Evolutionary conservation across 768 basidiomycete species (phyloP).

Genomic region (Rubroboletus satanas): DNA sequence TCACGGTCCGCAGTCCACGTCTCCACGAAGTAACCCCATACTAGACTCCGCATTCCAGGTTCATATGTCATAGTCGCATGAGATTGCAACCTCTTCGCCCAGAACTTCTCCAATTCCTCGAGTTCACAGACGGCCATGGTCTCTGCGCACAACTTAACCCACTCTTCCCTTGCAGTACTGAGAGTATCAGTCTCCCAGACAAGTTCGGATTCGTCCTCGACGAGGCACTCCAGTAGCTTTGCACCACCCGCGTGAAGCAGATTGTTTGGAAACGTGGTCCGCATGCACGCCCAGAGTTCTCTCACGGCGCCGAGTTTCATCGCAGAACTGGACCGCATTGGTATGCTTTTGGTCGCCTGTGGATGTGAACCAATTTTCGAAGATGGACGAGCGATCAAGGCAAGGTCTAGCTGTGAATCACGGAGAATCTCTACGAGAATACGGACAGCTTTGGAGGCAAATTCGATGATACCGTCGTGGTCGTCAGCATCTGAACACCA

Average conservation of each 20-base stretch:
- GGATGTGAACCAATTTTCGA: conserved; percentile 6
- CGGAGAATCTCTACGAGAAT: conserved; percentile 49
- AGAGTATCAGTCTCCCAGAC: conserved; percentile 40
- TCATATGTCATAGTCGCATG: conserved; percentile 32
- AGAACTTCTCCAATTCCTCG: conserved; percentile 50
- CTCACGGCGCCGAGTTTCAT: conserved; percentile 57
- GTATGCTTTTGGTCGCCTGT: conserved; percentile 1
- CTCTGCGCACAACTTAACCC: conserved; percentile 61
- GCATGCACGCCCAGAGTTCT: conserved; percentile 53
- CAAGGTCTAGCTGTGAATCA: conserved; percentile 44
- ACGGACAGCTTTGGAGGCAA: conserved; percentile 39
- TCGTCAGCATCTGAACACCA: conserved; percentile 41
- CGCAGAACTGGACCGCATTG: conserved; percentile 37
- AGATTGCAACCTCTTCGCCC: conserved; percentile 33
- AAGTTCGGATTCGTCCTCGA: conserved; percentile 45
- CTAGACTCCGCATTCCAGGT: conserved; percentile 39
- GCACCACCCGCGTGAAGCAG: conserved; percentile 43
- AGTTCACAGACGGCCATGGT: conserved; percentile 45
- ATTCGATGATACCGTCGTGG: conserved; percentile 35
- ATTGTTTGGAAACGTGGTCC: conserved; percentile 38
- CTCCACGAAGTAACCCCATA: conserved; percentile 58
- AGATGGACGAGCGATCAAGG: conserved; percentile 23
- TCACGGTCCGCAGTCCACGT: conserved; percentile 49
- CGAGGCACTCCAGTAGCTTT: conserved; percentile 46
- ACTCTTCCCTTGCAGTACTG: conserved; percentile 47